Base-by-base conservation (phyloP, 2,329 filamentous ascomycete species). In the Aaosphaeria pasadenensis region DNA sequence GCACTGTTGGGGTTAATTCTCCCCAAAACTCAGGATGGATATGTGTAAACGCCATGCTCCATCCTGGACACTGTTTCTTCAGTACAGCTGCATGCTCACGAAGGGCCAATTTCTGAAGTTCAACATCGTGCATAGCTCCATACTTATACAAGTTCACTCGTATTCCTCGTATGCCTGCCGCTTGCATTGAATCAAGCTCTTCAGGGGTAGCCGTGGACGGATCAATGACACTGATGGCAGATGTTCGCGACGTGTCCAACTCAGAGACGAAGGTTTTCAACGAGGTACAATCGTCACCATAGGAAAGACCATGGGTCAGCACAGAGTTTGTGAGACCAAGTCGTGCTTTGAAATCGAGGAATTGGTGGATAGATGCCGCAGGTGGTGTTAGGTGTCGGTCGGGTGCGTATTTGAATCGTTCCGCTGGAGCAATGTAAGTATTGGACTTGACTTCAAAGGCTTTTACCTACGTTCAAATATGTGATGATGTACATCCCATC, bases 81-180 rank as follows among this genome's bases (percentile, higher is more conserved):
- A 67, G 47, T 7, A 59, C 55, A 1, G 48, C 44, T 4, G 60
- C 57, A 32, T 72, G 69, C 0, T 62, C 62, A 2, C 49, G 46
- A 5, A 73, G 51, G 2, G 55, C 61, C 4, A 51, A 43, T 46
- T 69, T 71, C 40, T 72, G 70, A 1, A 61, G 47, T 13, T 67
- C 56, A 2, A 70, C 62, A 42, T 71, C 62, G 28, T 71, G 61
- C 68, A 72, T 70, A 1, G 70, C 69, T 0, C 58, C 52, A 42
- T 70, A 69, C 30, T 57, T 54, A 43, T 71, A 72, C 5, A 72
- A 48, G 33, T 72, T 71, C 4, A 73, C 63, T 5, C 70, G 54
- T 3, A 73, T 59, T 1, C 69, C 67, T 0, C 70, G 58, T 1
- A 70, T 58, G 1, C 70, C 70, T 0, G 54, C 53, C 4, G 41